Evolutionary conservation across 192 early-diverging fungal species (phyloP).

Genomic region (Linnemannia elongata): DNA sequence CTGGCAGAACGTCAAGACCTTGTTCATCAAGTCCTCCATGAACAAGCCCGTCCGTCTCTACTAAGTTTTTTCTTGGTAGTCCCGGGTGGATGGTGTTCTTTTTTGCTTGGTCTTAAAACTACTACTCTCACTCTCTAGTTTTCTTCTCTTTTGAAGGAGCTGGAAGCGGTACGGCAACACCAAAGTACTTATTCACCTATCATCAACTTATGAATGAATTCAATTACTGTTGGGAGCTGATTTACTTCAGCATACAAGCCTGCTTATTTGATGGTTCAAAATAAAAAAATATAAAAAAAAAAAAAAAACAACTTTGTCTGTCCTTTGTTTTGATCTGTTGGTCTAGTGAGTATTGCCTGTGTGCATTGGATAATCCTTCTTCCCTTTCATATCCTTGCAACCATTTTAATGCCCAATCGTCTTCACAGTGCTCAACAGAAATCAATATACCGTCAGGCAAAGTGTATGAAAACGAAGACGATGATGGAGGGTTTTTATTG

Average conservation of each 20-base stretch:
- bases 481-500: background rate
- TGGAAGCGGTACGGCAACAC: constrained; percentile 49
- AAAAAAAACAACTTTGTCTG: background rate
- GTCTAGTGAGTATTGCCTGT: background rate
- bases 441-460: too few relatives aligned
- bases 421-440: too few relatives aligned
- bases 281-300: constrained; percentile 51
- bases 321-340: background rate
- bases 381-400: too few relatives aligned
- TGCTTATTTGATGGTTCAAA: constrained; percentile 62
- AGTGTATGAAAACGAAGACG: background rate
- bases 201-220: constrained; percentile 27
- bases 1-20: constrained; percentile 99
- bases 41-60: constrained; percentile 92
- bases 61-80: constrained; percentile 61
- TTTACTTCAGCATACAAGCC: constrained; percentile 58
- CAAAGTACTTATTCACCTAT: constrained; percentile 57
- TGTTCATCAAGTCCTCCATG: constrained; percentile 98
- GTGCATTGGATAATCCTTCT: too few relatives aligned
- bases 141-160: background rate
- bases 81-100: background rate
- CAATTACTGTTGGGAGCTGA: constrained; percentile 60
- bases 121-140: constrained; percentile 7
- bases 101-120: constrained; percentile 20
- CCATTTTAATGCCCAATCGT: too few relatives aligned